These are phyloP conservation scores for Yarrowia porcina DNA, from an alignment of 805 yeast genomes.

Conservation along the genomic window DNA sequence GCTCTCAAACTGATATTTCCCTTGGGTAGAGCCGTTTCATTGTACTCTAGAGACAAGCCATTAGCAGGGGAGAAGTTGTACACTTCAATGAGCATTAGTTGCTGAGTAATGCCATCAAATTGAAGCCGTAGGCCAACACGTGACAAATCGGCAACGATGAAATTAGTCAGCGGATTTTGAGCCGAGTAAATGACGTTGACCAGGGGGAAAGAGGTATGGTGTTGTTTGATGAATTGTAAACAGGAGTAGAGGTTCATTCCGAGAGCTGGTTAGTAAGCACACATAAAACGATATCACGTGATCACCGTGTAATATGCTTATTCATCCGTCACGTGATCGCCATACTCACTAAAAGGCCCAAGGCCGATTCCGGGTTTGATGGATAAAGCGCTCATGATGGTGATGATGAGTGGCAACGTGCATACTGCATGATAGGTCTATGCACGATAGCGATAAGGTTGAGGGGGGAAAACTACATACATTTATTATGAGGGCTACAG, in stretches of 20 bases:
- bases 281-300: not conserved
- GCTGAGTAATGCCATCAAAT: not conserved
- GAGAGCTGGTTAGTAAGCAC: not conserved
- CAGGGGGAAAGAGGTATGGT: slow-evolving; percentile 2
- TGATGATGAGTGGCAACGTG: slow-evolving; percentile 1
- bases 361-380: slow-evolving; percentile 12
- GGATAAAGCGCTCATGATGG: not conserved
- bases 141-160: not conserved
- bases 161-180: slow-evolving; percentile 3
- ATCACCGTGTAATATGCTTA: too few species aligned
- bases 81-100: slow-evolving; percentile 15
- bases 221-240: slow-evolving; percentile 6
- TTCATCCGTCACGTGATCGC: too few species aligned
- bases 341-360: slow-evolving; percentile 22
- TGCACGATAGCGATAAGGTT: slow-evolving; percentile 21
- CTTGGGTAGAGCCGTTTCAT: slow-evolving; percentile 2
- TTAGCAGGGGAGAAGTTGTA: not conserved
- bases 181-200: slow-evolving; percentile 24
- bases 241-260: slow-evolving; percentile 5
- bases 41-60: not conserved
- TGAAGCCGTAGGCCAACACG: not conserved
- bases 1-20: slow-evolving; percentile 5
- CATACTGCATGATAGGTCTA: too few species aligned
- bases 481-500: too few species aligned
- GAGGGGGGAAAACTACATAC: too few species aligned